Evolutionary conservation across 179 eudicot species (phyloP), one percentile per base, ranked within the genome.

Genomic region (Vitellaria paradoxa): DNA sequence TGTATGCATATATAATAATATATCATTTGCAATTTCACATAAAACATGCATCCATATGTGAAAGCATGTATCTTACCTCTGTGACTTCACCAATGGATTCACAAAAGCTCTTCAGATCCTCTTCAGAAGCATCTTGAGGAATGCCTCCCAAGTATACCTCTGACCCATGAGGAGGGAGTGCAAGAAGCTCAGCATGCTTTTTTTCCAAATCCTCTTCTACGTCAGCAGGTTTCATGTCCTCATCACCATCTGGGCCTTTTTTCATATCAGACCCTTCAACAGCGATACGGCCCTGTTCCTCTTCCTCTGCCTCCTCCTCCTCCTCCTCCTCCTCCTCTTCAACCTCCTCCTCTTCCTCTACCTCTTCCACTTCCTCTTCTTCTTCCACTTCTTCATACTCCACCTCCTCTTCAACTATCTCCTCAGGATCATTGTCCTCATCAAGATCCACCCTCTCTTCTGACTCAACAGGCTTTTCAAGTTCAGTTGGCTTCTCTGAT

Each of bases 101-200:
- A 86, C 98, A 96, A 73, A 94, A 92, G 72, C 71, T 80, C 82
- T 85, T 89, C 64, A 96, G 75, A 37, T 92, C 96, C 69, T 83
- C 92, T 81, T 92, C 98, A 11, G 93, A 85, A 83, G 90, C 90
- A 87, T 88, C 94, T 59, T 76, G 90, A 20, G 96, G 88, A 85
- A 96, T 86, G 70, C 94, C 94, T 79, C 99, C 99, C 75, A 96
- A 73, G 83, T 89, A 96, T 9, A 96, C 97, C 79, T 96, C 98
- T 47, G 98, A 93, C 42, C 99, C 99, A 83, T 96, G 96, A 75
- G 98, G 96, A 47, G 99, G 99, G 72, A 92, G 96, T 37, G 96
- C 85, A 85, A 96, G 94, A 79, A 96, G 94, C 82, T 92, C 92
- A 7, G 89, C 91, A 85, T 89, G 94, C 76, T 86, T 81, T 81